These are phyloP conservation scores for Brassica carinata DNA, from an alignment of 345 rosid genomes.

Conservation along the genomic window DNA sequence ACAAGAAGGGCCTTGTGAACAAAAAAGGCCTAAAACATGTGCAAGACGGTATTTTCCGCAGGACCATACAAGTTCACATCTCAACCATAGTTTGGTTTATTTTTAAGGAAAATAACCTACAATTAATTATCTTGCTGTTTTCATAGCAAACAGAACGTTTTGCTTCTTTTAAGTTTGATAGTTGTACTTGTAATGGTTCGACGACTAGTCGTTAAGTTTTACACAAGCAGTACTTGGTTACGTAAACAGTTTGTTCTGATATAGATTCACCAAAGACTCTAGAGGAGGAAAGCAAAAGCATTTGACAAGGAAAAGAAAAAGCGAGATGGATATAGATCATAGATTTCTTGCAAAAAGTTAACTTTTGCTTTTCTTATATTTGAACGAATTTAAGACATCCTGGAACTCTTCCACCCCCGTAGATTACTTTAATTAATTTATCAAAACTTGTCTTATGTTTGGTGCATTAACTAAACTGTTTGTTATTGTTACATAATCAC, in stretches of 20 bases:
- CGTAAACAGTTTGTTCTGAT: neutral
- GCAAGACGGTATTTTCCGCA: neutral
- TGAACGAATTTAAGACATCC: conserved; percentile 5
- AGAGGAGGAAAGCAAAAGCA: conserved; percentile 16
- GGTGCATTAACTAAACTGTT: neutral
- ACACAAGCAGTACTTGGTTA: neutral
- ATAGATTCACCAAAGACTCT: neutral
- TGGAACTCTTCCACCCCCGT: neutral
- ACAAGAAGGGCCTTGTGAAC: neutral
- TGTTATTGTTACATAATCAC: neutral
- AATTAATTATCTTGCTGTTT: neutral
- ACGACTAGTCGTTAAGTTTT: neutral
- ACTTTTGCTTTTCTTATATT: conserved; percentile 1
- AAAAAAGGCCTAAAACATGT: conserved; percentile 5
- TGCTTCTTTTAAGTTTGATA: neutral
- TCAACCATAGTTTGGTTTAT: neutral
- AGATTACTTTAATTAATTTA: neutral
- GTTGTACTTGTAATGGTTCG: neutral
- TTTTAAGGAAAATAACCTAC: neutral
- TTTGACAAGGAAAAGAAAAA: neutral
- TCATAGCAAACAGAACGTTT: neutral
- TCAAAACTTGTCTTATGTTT: neutral
- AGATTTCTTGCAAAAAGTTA: conserved; percentile 16
- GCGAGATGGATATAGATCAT: neutral
- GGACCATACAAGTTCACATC: neutral